Percentiles rank a stretch among this genome's conserved stretches.
Evolutionary conservation across 73 alveolate species (phyloP).

Genomic region (Tetrahymena borealis): DNA sequence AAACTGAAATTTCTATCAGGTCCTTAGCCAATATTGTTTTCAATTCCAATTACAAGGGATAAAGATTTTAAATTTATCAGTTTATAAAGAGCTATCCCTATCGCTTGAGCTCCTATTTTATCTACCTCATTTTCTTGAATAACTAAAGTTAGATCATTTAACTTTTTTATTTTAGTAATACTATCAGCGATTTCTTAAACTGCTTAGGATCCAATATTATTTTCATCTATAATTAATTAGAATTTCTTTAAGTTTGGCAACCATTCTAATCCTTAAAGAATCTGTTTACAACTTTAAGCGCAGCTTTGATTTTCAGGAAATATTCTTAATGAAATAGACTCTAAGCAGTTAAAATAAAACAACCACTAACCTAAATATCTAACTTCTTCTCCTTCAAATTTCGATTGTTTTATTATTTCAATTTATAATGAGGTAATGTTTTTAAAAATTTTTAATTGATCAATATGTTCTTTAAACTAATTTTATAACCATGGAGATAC

Average conservation of each 20-base stretch:
- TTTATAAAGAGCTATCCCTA: neutral
- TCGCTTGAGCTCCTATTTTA: neutral
- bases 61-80: neutral
- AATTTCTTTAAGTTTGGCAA: neutral
- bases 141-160: neutral
- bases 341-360: neutral
- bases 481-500: neutral
- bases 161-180: neutral
- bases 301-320: neutral
- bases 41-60: neutral
- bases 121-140: neutral
- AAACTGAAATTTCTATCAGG: neutral
- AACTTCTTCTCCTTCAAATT: neutral
- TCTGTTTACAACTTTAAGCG: neutral
- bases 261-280: neutral
- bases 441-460: neutral
- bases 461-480: neutral
- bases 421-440: neutral
- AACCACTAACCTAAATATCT: neutral
- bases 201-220: neutral
- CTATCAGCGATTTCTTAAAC: neutral
- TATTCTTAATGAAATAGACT: neutral
- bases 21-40: neutral
- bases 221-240: neutral
- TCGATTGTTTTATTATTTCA: neutral